Conservation (phyloP, 306 rosid species). For the Vigna hirtella region DNA sequence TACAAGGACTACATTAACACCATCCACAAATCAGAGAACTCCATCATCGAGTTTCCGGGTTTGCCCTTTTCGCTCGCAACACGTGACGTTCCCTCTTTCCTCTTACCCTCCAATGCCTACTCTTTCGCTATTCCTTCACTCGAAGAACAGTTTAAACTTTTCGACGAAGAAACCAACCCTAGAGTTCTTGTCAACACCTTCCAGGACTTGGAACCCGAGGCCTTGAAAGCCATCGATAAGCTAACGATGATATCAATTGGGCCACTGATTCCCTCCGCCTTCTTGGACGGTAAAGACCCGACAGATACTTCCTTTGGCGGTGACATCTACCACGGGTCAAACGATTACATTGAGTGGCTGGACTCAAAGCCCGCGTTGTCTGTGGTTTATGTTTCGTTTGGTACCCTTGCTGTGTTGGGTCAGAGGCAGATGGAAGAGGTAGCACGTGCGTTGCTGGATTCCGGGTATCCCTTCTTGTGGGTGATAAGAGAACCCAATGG, state of each 20-base stretch:
- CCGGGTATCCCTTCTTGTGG: conserved; percentile 62
- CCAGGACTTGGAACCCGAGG: conserved; percentile 50
- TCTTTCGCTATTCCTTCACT: conserved; percentile 39
- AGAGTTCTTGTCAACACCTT: conserved; percentile 54
- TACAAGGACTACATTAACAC: conserved; percentile 27
- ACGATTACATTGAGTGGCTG: conserved; percentile 60
- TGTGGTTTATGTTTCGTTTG: conserved; percentile 71
- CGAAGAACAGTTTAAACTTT: conserved; percentile 36
- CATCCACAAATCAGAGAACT: neutral
- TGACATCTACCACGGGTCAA: conserved; percentile 33
- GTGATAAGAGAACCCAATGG: conserved; percentile 43
- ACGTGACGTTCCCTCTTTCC: conserved; percentile 49
- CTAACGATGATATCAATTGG: conserved; percentile 54
- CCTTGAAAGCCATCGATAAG: conserved; percentile 38
- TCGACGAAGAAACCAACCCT: conserved; percentile 37
- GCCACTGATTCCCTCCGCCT: conserved; percentile 64
- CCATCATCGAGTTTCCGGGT: conserved; percentile 40
- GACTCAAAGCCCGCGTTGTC: conserved; percentile 51
- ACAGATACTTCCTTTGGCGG: conserved; percentile 53
- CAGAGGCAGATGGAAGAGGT: conserved; percentile 68
- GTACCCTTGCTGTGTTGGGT: conserved; percentile 49
- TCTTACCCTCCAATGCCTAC: neutral
- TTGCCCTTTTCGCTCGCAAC: conserved; percentile 29
- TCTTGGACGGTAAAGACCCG: conserved; percentile 47
- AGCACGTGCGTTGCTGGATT: conserved; percentile 57